These are phyloP conservation scores for Crotalaria pallida DNA, from an alignment of 306 rosid species.

Conservation along the genomic window DNA sequence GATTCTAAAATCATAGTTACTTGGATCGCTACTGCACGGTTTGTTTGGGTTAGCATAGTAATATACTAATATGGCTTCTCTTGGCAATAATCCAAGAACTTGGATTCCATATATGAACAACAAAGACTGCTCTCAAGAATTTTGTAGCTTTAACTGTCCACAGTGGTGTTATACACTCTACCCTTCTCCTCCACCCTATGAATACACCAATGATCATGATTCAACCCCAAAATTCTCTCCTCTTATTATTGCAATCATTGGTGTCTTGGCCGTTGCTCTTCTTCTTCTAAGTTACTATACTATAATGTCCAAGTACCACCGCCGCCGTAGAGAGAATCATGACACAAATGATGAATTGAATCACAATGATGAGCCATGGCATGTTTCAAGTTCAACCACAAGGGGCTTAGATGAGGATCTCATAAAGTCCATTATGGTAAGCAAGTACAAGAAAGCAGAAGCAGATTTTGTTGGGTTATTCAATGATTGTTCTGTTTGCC, in stretches of 20 bases:
- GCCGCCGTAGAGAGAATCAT: constrained; percentile 25
- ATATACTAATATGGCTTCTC: constrained; percentile 48
- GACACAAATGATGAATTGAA: constrained; percentile 33
- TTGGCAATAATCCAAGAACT: constrained; percentile 59
- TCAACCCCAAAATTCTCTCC: constrained; percentile 69
- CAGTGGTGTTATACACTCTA: constrained; percentile 72
- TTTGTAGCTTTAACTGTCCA: constrained; percentile 75
- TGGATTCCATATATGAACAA: constrained; percentile 68
- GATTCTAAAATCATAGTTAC: too few species aligned
- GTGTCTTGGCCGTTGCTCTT: constrained; percentile 76
- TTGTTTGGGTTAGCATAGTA: too few species aligned
- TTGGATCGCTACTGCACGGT: too few species aligned
- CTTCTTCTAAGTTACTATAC: constrained; percentile 81
- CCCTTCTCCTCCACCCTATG: constrained; percentile 79
- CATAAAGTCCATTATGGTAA: constrained; percentile 60
- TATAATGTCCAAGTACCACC: constrained; percentile 73
- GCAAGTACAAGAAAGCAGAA: constrained; percentile 66
- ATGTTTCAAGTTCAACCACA: constrained; percentile 21
- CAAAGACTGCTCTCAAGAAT: constrained; percentile 86
- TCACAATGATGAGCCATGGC: constrained; percentile 52
- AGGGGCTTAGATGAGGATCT: constrained; percentile 74
- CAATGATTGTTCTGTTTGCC: neutral
- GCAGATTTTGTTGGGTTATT: constrained; percentile 46
- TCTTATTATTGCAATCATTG: constrained; percentile 75
- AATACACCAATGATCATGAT: constrained; percentile 42